phyloP scores from a whole-genome alignment of 345 rosid species.

The Raphanus raphanistrum region DNA sequence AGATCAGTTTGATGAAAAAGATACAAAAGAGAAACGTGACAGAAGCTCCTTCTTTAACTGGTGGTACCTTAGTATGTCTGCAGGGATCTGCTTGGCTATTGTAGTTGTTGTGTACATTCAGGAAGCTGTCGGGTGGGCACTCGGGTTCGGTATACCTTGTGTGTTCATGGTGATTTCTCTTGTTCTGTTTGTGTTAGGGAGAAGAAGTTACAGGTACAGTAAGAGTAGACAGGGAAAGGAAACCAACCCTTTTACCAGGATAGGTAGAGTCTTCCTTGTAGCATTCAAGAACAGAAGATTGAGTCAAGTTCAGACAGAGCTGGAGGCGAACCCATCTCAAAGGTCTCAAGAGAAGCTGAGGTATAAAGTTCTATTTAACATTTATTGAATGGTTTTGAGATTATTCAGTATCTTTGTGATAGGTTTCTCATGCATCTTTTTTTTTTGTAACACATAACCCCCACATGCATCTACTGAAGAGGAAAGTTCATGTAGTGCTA shows the following conservation, averaged over 20 bases:
- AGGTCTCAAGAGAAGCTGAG: background rate
- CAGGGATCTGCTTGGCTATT: background rate
- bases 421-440: too few species aligned
- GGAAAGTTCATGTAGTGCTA: too few species aligned
- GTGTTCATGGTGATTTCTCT: background rate
- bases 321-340: background rate
- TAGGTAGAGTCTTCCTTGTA: background rate
- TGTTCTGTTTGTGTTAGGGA: background rate
- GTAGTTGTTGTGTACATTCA: conserved; percentile 66
- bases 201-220: background rate
- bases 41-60: conserved; percentile 79
- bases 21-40: conserved; percentile 44
- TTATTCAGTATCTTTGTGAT: background rate
- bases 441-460: too few species aligned
- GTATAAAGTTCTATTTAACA: background rate
- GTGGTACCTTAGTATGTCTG: conserved; percentile 1
- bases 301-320: background rate
- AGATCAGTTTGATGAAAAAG: conserved; percentile 58
- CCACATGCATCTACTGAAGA: too few species aligned
- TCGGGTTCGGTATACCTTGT: conserved; percentile 50
- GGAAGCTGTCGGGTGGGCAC: conserved; percentile 70
- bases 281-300: background rate
- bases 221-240: background rate
- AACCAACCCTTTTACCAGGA: background rate
- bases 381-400: background rate